Percentiles rank a stretch among this genome's conserved stretches.
Evolutionary conservation across 2,329 filamentous ascomycete genomes (phyloP).

Genomic region (Sclerotinia trifoliorum): DNA sequence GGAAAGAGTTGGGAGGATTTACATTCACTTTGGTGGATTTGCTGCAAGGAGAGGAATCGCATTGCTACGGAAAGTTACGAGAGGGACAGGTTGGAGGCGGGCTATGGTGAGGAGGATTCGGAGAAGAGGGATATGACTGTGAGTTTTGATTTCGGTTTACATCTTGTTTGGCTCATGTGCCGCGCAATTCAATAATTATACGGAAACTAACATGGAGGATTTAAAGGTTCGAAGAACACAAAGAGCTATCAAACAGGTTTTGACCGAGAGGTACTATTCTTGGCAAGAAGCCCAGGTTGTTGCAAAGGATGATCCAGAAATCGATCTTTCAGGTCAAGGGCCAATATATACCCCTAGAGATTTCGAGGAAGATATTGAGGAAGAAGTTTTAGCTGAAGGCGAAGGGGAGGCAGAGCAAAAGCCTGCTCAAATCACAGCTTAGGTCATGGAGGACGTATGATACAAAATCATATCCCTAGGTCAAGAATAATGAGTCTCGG

Average conservation of each 20-base stretch:
- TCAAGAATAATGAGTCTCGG: slow-evolving; percentile 9
- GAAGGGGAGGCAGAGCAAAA: slow-evolving; percentile 11
- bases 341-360: slow-evolving; percentile 35
- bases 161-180: slow-evolving; percentile 13
- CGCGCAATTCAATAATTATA: background rate
- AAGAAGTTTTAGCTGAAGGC: slow-evolving; percentile 32
- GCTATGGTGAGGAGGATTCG: slow-evolving; percentile 71
- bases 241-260: slow-evolving; percentile 75
- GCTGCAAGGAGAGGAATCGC: slow-evolving; percentile 85
- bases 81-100: slow-evolving; percentile 63
- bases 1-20: slow-evolving; percentile 92
- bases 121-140: slow-evolving; percentile 64
- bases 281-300: slow-evolving; percentile 75
- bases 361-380: slow-evolving; percentile 33
- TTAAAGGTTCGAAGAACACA: slow-evolving; percentile 72
- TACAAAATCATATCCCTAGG: slow-evolving; percentile 9
- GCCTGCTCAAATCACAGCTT: slow-evolving; percentile 8
- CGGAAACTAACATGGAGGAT: slow-evolving; percentile 21
- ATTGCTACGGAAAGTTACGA: slow-evolving; percentile 76
- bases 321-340: slow-evolving; percentile 47
- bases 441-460: slow-evolving; percentile 11
- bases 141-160: slow-evolving; percentile 40
- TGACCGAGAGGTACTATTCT: slow-evolving; percentile 85
- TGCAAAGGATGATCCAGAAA: slow-evolving; percentile 64
- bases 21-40: slow-evolving; percentile 91